Evolutionary conservation across 2,329 filamentous ascomycete genomes (phyloP).

Genomic region (Venturia pyrina): DNA sequence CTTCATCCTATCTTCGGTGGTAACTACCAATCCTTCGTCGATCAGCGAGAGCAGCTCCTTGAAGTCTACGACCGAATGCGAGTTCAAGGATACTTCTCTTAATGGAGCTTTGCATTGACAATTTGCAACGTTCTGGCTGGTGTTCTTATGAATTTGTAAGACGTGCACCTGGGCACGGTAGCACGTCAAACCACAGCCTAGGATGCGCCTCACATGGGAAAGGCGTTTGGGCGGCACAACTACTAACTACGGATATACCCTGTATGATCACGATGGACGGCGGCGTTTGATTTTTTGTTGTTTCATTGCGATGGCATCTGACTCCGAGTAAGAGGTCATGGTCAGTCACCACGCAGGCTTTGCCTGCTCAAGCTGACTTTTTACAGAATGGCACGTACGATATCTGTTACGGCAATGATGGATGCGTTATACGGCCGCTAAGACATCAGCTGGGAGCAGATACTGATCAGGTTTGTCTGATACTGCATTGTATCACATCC

Average conservation of each 20-base stretch:
- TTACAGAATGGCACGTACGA: neutral
- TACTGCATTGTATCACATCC: neutral
- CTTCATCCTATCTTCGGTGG: slow-evolving; percentile 64
- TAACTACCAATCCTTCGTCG: slow-evolving; percentile 65
- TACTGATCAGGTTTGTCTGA: neutral
- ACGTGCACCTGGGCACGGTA: too few relatives aligned
- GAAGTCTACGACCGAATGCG: slow-evolving; percentile 4
- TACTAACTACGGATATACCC: neutral
- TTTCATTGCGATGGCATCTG: neutral
- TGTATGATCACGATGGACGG: neutral
- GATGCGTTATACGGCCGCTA: neutral
- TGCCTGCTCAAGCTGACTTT: neutral
- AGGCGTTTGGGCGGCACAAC: neutral
- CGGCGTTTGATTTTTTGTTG: neutral
- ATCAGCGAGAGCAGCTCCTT: slow-evolving; percentile 56
- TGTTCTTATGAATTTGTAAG: too few relatives aligned
- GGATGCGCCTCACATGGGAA: neutral
- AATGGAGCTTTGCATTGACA: neutral
- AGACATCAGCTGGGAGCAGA: neutral
- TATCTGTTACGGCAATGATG: neutral
- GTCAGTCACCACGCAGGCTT: neutral
- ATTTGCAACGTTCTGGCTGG: neutral
- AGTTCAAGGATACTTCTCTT: neutral
- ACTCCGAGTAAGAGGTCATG: neutral
- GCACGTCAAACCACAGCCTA: neutral